These are phyloP conservation scores for Umbilicaria muhlenbergii DNA, from an alignment of 495 filamentous ascomycete species.

Conservation along the genomic window DNA sequence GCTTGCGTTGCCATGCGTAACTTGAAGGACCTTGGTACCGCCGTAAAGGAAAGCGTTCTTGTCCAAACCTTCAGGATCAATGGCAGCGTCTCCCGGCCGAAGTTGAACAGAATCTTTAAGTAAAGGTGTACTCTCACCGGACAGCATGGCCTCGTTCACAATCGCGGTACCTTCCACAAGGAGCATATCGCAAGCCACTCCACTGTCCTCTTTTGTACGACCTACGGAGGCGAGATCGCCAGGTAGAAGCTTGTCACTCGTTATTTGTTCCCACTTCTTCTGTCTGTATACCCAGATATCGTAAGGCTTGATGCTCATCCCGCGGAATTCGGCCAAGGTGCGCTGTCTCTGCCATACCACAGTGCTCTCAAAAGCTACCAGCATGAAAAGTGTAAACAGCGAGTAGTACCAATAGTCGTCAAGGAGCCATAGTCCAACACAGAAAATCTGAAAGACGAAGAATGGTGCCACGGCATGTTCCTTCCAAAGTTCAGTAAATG, in stretches of 20 bases:
- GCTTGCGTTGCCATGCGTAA: slow-evolving; percentile 64
- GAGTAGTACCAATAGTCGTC: slow-evolving; percentile 99
- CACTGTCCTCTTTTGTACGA: slow-evolving; percentile 91
- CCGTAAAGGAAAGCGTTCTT: slow-evolving; percentile 95
- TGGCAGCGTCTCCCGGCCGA: slow-evolving; percentile 62
- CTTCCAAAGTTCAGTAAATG: slow-evolving; percentile 89
- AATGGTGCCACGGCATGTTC: slow-evolving; percentile 98
- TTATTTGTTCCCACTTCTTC: slow-evolving; percentile 74
- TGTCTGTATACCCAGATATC: slow-evolving; percentile 77
- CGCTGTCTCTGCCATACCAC: slow-evolving; percentile 98
- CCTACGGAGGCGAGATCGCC: slow-evolving; percentile 94
- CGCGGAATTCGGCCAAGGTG: slow-evolving; percentile 92
- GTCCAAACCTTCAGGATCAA: slow-evolving; percentile 85
- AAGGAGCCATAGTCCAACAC: slow-evolving; percentile 95
- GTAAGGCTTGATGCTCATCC: slow-evolving; percentile 99
- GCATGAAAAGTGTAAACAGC: slow-evolving; percentile 95
- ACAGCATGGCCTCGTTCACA: slow-evolving; percentile 98
- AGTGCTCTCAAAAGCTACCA: slow-evolving; percentile 93
- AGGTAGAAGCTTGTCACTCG: slow-evolving; percentile 86
- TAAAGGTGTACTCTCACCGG: slow-evolving; percentile 91
- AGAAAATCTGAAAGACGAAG: slow-evolving; percentile 99
- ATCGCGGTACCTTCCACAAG: slow-evolving; percentile 89
- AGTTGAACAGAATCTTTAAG: slow-evolving; percentile 94
- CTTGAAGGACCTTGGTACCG: slow-evolving; percentile 92
- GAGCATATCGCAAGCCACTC: slow-evolving; percentile 94